Conservation (phyloP, 805 yeast genomes). For the Candida piceae region DNA sequence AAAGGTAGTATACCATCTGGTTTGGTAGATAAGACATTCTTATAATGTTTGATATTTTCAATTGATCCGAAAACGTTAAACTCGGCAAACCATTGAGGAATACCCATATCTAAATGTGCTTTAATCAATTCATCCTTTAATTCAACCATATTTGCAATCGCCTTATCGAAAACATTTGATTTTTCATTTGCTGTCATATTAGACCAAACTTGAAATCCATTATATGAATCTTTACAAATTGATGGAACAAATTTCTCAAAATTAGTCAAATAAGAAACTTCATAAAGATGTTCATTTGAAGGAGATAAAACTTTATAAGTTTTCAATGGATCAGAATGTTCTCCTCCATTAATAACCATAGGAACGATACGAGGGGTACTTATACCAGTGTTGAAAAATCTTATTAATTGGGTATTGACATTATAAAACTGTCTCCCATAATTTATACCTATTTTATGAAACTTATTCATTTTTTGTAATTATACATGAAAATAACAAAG, state of each 20-base stretch:
- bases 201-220: conserved; percentile 19
- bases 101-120: conserved; percentile 32
- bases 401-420: too few species aligned
- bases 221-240: conserved; percentile 11
- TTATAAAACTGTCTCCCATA: too few species aligned
- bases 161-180: conserved; percentile 8
- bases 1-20: conserved; percentile 19
- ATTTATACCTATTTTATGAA: too few species aligned
- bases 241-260: conserved; percentile 1
- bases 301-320: conserved; percentile 7
- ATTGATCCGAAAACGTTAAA: conserved; percentile 30
- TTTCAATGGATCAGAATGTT: too few species aligned
- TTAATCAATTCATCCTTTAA: conserved; percentile 13
- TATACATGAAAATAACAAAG: too few species aligned
- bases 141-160: conserved; percentile 6
- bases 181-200: conserved; percentile 6
- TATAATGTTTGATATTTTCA: conserved; percentile 29
- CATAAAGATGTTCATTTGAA: conserved; percentile 4
- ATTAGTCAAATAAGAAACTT: conserved; percentile 3
- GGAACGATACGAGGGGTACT: too few species aligned
- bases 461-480: too few species aligned
- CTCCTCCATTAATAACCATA: background rate
- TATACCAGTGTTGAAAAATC: background rate
- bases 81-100: conserved; percentile 33
- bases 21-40: conserved; percentile 15